phyloP scores from a whole-genome alignment of 192 early-diverging fungal species.

The Entomortierella chlamydospora region DNA sequence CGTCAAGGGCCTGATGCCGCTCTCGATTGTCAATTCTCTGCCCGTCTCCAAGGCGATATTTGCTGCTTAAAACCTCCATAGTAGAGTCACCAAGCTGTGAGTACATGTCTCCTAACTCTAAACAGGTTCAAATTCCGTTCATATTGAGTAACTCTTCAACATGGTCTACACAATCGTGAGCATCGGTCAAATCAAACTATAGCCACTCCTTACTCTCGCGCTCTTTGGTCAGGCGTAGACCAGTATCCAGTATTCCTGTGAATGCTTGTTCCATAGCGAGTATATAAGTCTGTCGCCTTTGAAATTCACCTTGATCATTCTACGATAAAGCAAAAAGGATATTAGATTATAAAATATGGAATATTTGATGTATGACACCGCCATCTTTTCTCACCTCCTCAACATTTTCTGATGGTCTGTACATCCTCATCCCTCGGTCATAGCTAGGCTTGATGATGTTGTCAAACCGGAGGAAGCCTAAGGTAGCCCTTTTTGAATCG shows the following conservation, averaged over 20 bases:
- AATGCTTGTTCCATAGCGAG: conserved; percentile 50
- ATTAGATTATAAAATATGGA: not conserved
- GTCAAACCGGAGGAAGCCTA: conserved; percentile 62
- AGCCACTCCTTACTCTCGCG: conserved; percentile 54
- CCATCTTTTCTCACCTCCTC: too few species aligned
- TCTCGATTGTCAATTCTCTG: conserved; percentile 55
- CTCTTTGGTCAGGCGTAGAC: conserved; percentile 42
- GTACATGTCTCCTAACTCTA: conserved; percentile 53
- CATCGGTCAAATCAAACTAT: too few species aligned
- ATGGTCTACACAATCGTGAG: too few species aligned
- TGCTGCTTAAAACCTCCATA: conserved; percentile 63
- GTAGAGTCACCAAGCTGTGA: conserved; percentile 62
- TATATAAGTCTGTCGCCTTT: conserved; percentile 45
- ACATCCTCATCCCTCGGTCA: conserved; percentile 58
- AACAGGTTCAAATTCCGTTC: too few species aligned
- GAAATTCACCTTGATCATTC: conserved; percentile 57
- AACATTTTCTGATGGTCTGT: conserved; percentile 59
- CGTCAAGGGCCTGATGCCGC: conserved; percentile 56
- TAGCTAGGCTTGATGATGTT: conserved; percentile 57
- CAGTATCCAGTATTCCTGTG: conserved; percentile 40
- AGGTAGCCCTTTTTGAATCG: conserved; percentile 48
- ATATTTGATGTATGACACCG: too few species aligned
- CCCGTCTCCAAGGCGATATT: conserved; percentile 61
- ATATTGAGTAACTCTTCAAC: too few species aligned
- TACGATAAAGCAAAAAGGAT: conserved; percentile 7